A percentile compares a stretch with the other conserved stretches of the same genome.
Evolutionary conservation across 306 rosid species (phyloP).

Genomic region (Casuarina cunninghamiana): DNA sequence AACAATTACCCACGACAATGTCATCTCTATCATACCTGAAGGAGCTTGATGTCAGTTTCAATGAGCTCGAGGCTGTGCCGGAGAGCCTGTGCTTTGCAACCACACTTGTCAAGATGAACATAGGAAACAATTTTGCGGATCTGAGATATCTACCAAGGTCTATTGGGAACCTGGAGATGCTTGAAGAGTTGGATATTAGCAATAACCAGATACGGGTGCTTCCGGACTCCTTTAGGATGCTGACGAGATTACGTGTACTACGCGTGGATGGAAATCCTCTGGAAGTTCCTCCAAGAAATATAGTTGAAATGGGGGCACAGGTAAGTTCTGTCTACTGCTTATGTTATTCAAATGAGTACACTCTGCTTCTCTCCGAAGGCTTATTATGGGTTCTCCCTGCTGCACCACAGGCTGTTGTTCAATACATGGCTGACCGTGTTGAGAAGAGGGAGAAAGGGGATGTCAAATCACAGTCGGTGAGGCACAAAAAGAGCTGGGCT

Average conservation of each 20-base stretch:
- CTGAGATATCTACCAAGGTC: slow-evolving; percentile 70
- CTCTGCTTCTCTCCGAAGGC: slow-evolving; percentile 4
- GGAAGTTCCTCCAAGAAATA: slow-evolving; percentile 81
- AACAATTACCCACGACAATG: slow-evolving; percentile 84
- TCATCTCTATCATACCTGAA: slow-evolving; percentile 65
- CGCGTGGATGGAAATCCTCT: slow-evolving; percentile 84
- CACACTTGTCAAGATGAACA: slow-evolving; percentile 73
- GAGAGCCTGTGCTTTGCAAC: slow-evolving; percentile 89
- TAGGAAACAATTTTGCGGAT: slow-evolving; percentile 91
- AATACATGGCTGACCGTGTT: slow-evolving; percentile 68
- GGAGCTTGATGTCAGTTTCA: slow-evolving; percentile 84
- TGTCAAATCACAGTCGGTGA: slow-evolving; percentile 48
- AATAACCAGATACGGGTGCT: slow-evolving; percentile 80
- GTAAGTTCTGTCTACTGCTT: slow-evolving; percentile 33
- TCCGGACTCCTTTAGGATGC: slow-evolving; percentile 75
- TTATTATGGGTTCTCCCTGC: slow-evolving; percentile 27
- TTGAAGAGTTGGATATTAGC: slow-evolving; percentile 90
- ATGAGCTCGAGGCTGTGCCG: slow-evolving; percentile 83
- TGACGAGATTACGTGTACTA: slow-evolving; percentile 58
- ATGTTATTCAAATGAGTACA: slow-evolving; percentile 14
- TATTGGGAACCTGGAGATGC: slow-evolving; percentile 86
- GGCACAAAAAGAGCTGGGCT: slow-evolving; percentile 79
- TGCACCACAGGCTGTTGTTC: slow-evolving; percentile 80
- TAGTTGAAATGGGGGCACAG: slow-evolving; percentile 82
- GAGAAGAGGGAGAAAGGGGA: slow-evolving; percentile 58